Percentiles rank a stretch among this genome's conserved stretches.
Evolutionary conservation across 2,329 filamentous ascomycete species (phyloP).

Genomic region (Didymella keratinophila): DNA sequence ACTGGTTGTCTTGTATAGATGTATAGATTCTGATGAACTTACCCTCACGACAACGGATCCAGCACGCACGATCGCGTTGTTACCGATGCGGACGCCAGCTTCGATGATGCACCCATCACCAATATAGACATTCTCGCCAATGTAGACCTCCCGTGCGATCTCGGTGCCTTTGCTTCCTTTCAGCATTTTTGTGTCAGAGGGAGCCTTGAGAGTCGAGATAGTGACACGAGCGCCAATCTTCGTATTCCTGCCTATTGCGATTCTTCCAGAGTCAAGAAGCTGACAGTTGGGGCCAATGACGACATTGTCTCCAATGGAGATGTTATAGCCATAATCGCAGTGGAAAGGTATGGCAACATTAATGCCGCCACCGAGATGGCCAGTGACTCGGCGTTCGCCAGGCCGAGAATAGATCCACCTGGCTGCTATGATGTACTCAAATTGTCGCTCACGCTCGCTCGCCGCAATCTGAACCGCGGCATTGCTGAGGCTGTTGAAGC

Average conservation of each 20-base stretch:
- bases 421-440: slow-evolving; percentile 75
- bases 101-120: slow-evolving; percentile 69
- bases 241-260: slow-evolving; percentile 80
- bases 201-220: slow-evolving; percentile 78
- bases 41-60: slow-evolving; percentile 64
- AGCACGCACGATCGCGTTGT: slow-evolving; percentile 61
- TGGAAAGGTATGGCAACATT: slow-evolving; percentile 87
- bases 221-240: slow-evolving; percentile 80
- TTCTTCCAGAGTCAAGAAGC: slow-evolving; percentile 84
- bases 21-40: slow-evolving; percentile 34
- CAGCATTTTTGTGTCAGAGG: slow-evolving; percentile 75
- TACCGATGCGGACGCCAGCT: slow-evolving; percentile 63
- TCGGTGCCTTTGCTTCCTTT: slow-evolving; percentile 77
- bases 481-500: slow-evolving; percentile 85
- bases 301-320: slow-evolving; percentile 84
- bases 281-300: slow-evolving; percentile 83
- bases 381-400: slow-evolving; percentile 43
- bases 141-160: slow-evolving; percentile 73
- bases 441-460: slow-evolving; percentile 72
- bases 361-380: slow-evolving; percentile 74
- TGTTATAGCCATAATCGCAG: slow-evolving; percentile 96
- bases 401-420: slow-evolving; percentile 48
- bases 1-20: neutral
- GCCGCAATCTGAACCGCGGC: slow-evolving; percentile 72
- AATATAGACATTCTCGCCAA: slow-evolving; percentile 76